These are phyloP conservation scores for Cylindrotheca closterium DNA, from an alignment of 108 stramenopile genomes.

Conservation along the genomic window DNA sequence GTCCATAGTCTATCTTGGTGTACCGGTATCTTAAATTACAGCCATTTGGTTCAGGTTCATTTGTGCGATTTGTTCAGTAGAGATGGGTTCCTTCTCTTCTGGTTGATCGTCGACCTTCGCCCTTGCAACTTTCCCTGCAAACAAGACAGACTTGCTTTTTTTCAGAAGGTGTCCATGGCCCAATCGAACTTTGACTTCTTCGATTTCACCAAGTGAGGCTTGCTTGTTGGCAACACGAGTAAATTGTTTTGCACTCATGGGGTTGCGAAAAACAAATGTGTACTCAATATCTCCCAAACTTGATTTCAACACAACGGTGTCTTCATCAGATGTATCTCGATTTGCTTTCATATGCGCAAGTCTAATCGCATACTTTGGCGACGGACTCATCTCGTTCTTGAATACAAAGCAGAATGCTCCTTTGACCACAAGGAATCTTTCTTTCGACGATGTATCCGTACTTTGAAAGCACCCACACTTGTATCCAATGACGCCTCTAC, in stretches of 20 bases:
- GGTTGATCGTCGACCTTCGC: conserved; percentile 79
- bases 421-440: conserved; percentile 69
- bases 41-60: too few relatives aligned
- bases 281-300: conserved; percentile 78
- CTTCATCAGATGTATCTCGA: conserved; percentile 6
- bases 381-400: conserved; percentile 35
- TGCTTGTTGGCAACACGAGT: conserved; percentile 34
- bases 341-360: conserved; percentile 42
- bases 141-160: conserved; percentile 57
- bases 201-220: conserved; percentile 33
- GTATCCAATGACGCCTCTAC: conserved; percentile 41
- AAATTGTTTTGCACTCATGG: conserved; percentile 47
- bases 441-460: conserved; percentile 28
- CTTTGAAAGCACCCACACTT: conserved; percentile 43
- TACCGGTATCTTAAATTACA: too few relatives aligned
- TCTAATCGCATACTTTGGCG: conserved; percentile 80
- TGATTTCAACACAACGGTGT: conserved; percentile 49
- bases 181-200: conserved; percentile 49
- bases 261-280: conserved; percentile 48
- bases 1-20: too few relatives aligned
- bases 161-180: conserved; percentile 69
- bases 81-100: conserved; percentile 51
- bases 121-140: conserved; percentile 61
- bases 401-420: conserved; percentile 82
- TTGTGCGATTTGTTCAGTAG: too few relatives aligned